These are phyloP conservation scores for Ganoderma leucocontextum DNA, from an alignment of 1,284 basidiomycete genomes.

Conservation along the genomic window DNA sequence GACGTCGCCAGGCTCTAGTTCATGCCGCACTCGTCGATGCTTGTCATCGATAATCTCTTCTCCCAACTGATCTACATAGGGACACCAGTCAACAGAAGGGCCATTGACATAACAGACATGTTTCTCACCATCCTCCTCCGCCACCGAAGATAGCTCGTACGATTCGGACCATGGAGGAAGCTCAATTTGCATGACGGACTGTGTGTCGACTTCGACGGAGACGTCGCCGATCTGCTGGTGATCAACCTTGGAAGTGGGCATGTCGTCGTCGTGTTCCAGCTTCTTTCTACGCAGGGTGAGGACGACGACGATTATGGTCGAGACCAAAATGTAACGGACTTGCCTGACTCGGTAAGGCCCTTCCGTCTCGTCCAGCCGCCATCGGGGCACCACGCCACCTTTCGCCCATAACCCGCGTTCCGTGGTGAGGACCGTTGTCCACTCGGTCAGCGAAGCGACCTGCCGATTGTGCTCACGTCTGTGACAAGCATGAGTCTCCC, in stretches of 20 bases:
- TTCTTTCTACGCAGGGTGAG: constrained; percentile 63
- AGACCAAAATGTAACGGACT: constrained; percentile 64
- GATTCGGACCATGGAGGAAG: constrained; percentile 83
- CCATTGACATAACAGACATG: background rate
- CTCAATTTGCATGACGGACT: constrained; percentile 68
- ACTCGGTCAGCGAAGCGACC: constrained; percentile 65
- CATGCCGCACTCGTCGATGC: constrained; percentile 80
- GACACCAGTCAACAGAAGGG: background rate
- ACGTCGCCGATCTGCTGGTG: constrained; percentile 61
- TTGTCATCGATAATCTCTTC: constrained; percentile 84
- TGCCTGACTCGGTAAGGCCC: constrained; percentile 86
- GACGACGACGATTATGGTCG: background rate
- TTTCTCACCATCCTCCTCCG: constrained; percentile 64
- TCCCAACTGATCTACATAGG: constrained; percentile 57
- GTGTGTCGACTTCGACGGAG: constrained; percentile 64
- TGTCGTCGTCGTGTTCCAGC: constrained; percentile 68
- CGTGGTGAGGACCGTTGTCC: constrained; percentile 62
- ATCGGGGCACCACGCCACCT: constrained; percentile 56
- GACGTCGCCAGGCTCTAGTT: constrained; percentile 89
- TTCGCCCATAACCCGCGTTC: constrained; percentile 87
- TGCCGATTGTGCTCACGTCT: constrained; percentile 79
- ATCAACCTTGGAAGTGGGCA: constrained; percentile 60
- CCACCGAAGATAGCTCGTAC: constrained; percentile 74
- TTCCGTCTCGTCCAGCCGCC: constrained; percentile 89
- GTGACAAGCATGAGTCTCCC: constrained; percentile 8